phyloP scores from a whole-genome alignment of 495 filamentous ascomycete genomes.

The Penicillium coprophilum region DNA sequence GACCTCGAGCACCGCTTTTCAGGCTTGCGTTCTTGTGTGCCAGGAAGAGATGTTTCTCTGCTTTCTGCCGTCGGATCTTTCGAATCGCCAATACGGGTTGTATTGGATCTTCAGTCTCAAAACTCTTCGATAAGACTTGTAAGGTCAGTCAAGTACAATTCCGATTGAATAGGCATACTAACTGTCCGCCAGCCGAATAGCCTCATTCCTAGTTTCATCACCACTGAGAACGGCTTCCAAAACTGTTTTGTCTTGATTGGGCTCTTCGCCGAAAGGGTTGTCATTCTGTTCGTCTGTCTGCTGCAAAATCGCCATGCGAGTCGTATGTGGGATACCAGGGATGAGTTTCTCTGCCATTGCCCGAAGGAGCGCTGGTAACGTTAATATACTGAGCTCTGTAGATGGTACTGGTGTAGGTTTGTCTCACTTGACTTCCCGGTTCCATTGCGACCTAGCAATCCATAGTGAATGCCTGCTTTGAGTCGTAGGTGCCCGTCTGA shows the following conservation, averaged over 20 bases:
- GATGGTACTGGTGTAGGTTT: not conserved
- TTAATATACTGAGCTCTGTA: not conserved
- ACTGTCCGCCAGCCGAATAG: constrained; percentile 58
- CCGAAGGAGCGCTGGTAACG: constrained; percentile 58
- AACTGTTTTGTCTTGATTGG: constrained; percentile 43
- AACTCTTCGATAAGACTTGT: constrained; percentile 44
- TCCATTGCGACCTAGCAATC: constrained; percentile 74
- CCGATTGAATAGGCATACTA: constrained; percentile 14
- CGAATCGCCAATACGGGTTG: constrained; percentile 60
- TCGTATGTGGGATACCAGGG: constrained; percentile 69
- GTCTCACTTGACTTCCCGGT: constrained; percentile 74
- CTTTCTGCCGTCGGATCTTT: constrained; percentile 56
- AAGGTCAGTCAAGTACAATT: not conserved
- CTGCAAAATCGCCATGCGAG: constrained; percentile 67
- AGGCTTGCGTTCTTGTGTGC: constrained; percentile 69
- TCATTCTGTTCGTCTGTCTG: constrained; percentile 55
- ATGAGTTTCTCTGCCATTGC: constrained; percentile 77
- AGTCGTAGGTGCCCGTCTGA: constrained; percentile 65
- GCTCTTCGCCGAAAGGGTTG: constrained; percentile 10
- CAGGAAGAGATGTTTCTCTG: constrained; percentile 61
- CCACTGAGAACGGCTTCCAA: constrained; percentile 67
- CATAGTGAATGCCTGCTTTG: constrained; percentile 70
- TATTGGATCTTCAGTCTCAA: constrained; percentile 51
- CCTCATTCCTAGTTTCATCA: constrained; percentile 59
- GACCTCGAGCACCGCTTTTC: constrained; percentile 68